A percentile compares a stretch with the other conserved stretches of the same genome.
Evolutionary conservation across 257 asterid species (phyloP).

Genomic region (Solanum bulbocastanum): DNA sequence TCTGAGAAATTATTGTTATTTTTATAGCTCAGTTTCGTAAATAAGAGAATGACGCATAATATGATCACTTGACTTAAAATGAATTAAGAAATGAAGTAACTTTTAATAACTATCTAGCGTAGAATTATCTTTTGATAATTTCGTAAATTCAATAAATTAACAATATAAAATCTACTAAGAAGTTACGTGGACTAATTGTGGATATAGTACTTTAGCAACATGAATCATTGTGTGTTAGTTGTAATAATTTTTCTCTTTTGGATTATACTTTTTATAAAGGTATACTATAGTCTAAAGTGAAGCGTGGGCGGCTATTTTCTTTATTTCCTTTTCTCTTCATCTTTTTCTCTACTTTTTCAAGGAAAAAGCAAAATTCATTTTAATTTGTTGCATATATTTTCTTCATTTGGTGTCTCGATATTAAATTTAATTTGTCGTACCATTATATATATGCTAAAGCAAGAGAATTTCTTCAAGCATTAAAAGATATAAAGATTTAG

Average conservation of each 20-base stretch:
- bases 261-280: background rate
- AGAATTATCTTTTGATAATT: too few species aligned
- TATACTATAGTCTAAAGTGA: background rate
- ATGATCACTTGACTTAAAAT: too few species aligned
- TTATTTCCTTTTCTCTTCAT: background rate
- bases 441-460: background rate
- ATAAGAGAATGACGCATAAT: background rate
- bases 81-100: background rate
- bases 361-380: background rate
- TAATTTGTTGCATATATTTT: background rate
- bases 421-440: background rate
- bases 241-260: background rate
- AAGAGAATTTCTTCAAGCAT: background rate
- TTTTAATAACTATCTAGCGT: accelerated
- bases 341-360: background rate
- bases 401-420: background rate
- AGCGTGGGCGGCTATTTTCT: background rate
- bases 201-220: background rate
- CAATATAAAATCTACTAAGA: background rate
- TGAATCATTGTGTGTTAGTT: background rate
- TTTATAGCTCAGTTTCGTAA: accelerated
- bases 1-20: accelerated
- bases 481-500: too few species aligned
- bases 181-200: background rate
- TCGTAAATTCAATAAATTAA: too few species aligned